These are phyloP conservation scores for Centaurea solstitialis DNA, from an alignment of 129 eudicot genomes.

Conservation along the genomic window DNA sequence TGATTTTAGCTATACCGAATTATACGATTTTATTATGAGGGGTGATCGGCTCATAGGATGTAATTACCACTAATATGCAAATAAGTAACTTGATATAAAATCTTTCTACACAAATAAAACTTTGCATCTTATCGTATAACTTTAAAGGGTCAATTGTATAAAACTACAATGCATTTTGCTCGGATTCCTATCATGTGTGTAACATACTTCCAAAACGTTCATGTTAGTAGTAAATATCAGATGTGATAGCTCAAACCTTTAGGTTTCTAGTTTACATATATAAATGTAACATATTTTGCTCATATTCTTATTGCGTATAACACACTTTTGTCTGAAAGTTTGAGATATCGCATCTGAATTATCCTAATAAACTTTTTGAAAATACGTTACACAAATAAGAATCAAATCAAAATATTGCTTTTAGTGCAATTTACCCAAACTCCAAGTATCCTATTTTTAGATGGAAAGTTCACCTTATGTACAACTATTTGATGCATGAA, in stretches of 20 bases:
- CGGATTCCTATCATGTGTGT: background rate
- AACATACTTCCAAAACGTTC: background rate
- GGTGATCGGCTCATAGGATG: background rate
- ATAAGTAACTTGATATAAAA: background rate
- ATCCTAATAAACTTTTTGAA: background rate
- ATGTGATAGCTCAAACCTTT: background rate
- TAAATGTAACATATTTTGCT: background rate
- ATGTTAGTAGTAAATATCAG: background rate
- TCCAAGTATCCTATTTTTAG: slow-evolving; percentile 12
- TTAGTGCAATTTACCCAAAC: background rate
- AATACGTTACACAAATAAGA: background rate
- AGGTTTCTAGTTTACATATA: background rate
- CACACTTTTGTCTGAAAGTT: background rate
- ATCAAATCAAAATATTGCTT: background rate
- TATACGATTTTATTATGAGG: background rate
- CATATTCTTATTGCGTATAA: background rate
- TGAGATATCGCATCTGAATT: background rate
- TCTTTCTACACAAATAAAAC: background rate
- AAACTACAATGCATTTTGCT: background rate
- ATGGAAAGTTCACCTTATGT: slow-evolving; percentile 14
- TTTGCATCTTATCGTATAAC: background rate
- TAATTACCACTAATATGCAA: background rate
- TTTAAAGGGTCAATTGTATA: background rate
- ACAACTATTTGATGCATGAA: slow-evolving; percentile 19
- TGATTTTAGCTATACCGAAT: background rate